Evolutionary conservation across 2,329 filamentous ascomycete genomes (phyloP).

Genomic region (Septoria linicola): DNA sequence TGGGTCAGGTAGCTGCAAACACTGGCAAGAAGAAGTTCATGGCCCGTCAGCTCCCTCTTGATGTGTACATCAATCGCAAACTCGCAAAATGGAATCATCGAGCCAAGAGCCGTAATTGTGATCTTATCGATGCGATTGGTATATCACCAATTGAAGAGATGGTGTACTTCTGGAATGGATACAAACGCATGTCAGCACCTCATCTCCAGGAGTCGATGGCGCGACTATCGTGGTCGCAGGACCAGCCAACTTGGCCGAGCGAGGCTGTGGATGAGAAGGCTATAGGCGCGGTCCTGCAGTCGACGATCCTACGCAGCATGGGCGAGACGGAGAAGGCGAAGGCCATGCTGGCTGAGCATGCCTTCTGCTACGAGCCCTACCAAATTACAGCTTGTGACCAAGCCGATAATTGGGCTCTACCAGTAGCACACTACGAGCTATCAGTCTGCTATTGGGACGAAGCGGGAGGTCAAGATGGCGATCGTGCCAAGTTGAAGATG

Average conservation of each 20-base stretch:
- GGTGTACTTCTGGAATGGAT: slow-evolving; percentile 90
- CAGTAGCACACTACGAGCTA: slow-evolving; percentile 82
- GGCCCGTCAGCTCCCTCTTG: slow-evolving; percentile 84
- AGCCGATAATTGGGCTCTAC: slow-evolving; percentile 68
- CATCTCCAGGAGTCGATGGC: slow-evolving; percentile 64
- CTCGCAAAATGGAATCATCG: slow-evolving; percentile 83
- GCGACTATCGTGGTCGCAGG: slow-evolving; percentile 65
- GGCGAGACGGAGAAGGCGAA: slow-evolving; percentile 61
- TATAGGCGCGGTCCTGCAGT: slow-evolving; percentile 65
- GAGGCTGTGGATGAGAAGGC: slow-evolving; percentile 61
- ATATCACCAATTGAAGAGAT: slow-evolving; percentile 83
- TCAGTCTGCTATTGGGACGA: slow-evolving; percentile 79
- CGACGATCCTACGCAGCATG: slow-evolving; percentile 64
- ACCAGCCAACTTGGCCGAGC: slow-evolving; percentile 51
- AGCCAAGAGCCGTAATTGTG: slow-evolving; percentile 63
- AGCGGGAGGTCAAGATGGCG: slow-evolving; percentile 41
- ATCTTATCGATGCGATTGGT: slow-evolving; percentile 77
- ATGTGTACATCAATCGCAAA: slow-evolving; percentile 80
- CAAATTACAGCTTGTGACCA: slow-evolving; percentile 52
- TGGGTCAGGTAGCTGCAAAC: slow-evolving; percentile 69
- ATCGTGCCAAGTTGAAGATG: slow-evolving; percentile 54
- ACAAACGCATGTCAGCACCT: slow-evolving; percentile 69
- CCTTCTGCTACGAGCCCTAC: slow-evolving; percentile 59
- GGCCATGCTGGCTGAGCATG: slow-evolving; percentile 58
- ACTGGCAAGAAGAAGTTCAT: slow-evolving; percentile 88